Evolutionary conservation across 2,329 filamentous ascomycete species (phyloP).

Genomic region (Clarireedia sp.): DNA sequence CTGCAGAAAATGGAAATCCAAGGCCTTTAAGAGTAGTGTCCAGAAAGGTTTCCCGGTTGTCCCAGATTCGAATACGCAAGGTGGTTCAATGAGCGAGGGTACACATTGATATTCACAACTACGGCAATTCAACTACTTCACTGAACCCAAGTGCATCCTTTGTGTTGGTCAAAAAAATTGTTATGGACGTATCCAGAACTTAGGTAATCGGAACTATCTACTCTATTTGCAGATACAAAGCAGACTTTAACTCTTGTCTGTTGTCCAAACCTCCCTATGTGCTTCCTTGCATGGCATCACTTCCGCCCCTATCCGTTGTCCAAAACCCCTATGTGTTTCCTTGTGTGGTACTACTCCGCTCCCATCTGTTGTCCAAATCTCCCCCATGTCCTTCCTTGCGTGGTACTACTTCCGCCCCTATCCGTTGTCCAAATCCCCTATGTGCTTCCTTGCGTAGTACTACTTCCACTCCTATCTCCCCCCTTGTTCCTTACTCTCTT

Average conservation of each 20-base stretch:
- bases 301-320: no score
- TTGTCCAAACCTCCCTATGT: neutral
- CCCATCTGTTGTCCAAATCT: neutral
- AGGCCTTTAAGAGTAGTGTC: neutral
- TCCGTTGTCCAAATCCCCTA: neutral
- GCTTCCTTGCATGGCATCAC: neutral
- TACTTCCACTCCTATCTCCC: slow-evolving; percentile 1
- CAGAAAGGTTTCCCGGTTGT: neutral
- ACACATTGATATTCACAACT: no score
- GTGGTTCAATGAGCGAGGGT: no score
- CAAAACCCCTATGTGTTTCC: neutral
- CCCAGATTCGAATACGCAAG: no score
- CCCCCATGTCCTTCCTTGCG: neutral
- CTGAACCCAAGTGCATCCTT: no score
- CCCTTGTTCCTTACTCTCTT: slow-evolving; percentile 40
- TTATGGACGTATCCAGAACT: no score
- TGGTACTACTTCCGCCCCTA: neutral
- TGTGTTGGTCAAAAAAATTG: no score
- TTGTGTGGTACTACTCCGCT: neutral
- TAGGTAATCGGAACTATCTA: no score
- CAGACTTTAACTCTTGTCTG: no score
- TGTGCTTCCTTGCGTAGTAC: neutral
- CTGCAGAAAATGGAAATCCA: neutral
- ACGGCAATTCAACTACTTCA: no score
- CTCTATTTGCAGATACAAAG: no score